Conservation (phyloP, 139 green algal genomes). For the Bryopsis sp. region DNA sequence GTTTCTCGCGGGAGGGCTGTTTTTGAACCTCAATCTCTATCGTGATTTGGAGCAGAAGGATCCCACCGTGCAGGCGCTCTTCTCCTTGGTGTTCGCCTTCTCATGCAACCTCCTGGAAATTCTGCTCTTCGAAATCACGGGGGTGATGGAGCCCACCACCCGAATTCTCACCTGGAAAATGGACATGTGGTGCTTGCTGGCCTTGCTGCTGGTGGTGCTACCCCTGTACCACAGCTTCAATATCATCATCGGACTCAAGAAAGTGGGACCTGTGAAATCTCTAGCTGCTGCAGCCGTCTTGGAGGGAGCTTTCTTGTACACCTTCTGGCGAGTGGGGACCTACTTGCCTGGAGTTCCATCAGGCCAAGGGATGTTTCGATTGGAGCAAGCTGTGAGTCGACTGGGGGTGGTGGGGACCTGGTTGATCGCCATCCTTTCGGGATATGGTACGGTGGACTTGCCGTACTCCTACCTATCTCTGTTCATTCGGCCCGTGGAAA, state of each 20-base stretch:
- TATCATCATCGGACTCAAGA: constrained; percentile 6
- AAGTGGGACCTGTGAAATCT: constrained; percentile 23
- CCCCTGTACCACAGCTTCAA: constrained; percentile 78
- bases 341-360: constrained; percentile 51
- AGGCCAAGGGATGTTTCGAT: constrained; percentile 13
- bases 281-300: constrained; percentile 15
- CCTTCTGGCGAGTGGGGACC: constrained; percentile 62
- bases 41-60: constrained; percentile 8
- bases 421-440: constrained; percentile 85
- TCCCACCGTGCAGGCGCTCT: constrained; percentile 48
- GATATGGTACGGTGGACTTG: constrained; percentile 82
- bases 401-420: constrained; percentile 83
- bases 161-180: constrained; percentile 62
- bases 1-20: too few relatives aligned
- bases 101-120: constrained; percentile 84
- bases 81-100: constrained; percentile 76
- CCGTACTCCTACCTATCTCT: constrained; percentile 87
- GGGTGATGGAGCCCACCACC: constrained; percentile 37
- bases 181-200: constrained; percentile 65
- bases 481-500: constrained; percentile 75
- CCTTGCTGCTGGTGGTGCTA: constrained; percentile 69
- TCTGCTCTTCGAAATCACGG: constrained; percentile 82
- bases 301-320: constrained; percentile 43
- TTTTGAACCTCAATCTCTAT: too few relatives aligned
- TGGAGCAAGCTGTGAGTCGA: constrained; percentile 59